Base-by-base conservation (phyloP, 257 asterid genomes). In the Solanum dulcamara region DNA sequence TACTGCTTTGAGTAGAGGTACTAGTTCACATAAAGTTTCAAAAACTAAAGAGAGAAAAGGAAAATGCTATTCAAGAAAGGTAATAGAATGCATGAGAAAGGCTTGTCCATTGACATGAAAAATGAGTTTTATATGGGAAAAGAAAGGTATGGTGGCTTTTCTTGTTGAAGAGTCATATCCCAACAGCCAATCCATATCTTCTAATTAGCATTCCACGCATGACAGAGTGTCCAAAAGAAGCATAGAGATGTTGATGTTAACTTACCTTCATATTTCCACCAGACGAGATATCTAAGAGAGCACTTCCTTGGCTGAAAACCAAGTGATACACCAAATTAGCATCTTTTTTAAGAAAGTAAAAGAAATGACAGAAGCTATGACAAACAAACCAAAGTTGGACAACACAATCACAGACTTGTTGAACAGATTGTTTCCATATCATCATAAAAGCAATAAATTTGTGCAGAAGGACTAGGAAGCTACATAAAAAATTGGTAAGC, bases 181-280 rank as follows among this genome's bases (percentile, higher is more conserved):
- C 51, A 59, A 28, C 57, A 26, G 22, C 60, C 9, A 75, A 75
- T 44, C 10, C 3, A 24, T 26, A 26, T 28, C 9, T 17, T 26
- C 40, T 75, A 44, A 2, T 28, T 77, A 48, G 42, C 18, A 48
- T 79, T 79, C 18, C 44, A 79, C 8, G 11, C 10, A 48, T 48
- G 28, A 17, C 10, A 9, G 28, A 77, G 83, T 2, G 44, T 13
- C 60, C 8, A 50, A 62, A 10, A 60, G 71, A 35, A 48, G 67
- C 48, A 81, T 28, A 60, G 32, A 85, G 83, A 35, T 13, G 1
- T 14, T 85, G 57, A 11, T 68, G 60, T 70, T 81, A 83, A 90
- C 98, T 90, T 91, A 95, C 99, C 71, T 88, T 89, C 98, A 97
- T 97, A 92, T 93, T 92, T 87, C 99, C 99, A 84, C 99, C 99